Percentiles rank a stretch among this genome's conserved stretches.
Evolutionary conservation across 805 yeast genomes (phyloP).

Genomic region (Sugiyamaella valdiviana): DNA sequence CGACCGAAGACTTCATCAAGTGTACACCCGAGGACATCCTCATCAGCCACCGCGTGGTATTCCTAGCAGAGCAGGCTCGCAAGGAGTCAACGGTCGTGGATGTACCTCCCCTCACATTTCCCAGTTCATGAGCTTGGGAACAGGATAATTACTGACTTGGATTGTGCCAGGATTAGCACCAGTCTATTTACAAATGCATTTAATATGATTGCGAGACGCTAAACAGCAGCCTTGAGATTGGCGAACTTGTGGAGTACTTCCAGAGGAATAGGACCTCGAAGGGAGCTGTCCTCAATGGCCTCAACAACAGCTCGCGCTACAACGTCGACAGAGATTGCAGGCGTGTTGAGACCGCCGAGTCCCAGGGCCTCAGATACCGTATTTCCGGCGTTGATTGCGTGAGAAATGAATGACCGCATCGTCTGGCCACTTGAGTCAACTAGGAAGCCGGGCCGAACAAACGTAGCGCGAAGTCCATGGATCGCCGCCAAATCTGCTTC

Average conservation of each 20-base stretch:
- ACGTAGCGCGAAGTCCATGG: constrained; percentile 50
- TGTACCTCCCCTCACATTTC: background rate
- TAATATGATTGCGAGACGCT: no score
- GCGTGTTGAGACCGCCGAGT: constrained; percentile 18
- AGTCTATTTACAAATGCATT: no score
- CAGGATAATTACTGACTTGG: no score
- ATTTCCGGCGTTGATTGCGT: constrained; percentile 1
- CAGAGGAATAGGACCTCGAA: constrained; percentile 53
- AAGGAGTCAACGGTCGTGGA: background rate
- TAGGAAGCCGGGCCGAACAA: constrained; percentile 81
- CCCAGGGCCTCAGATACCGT: constrained; percentile 16
- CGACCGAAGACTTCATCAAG: constrained; percentile 17
- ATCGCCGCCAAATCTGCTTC: constrained; percentile 49
- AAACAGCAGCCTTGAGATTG: background rate
- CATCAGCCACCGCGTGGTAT: constrained; percentile 23
- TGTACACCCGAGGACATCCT: constrained; percentile 25
- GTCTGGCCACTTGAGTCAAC: constrained; percentile 39
- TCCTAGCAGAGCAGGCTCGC: constrained; percentile 24
- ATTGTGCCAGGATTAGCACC: no score
- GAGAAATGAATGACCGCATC: constrained; percentile 4
- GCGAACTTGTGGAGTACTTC: constrained; percentile 35
- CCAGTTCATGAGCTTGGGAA: background rate
- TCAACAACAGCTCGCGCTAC: constrained; percentile 58
- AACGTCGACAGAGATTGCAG: constrained; percentile 42
- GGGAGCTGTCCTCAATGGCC: constrained; percentile 44